Base-by-base conservation (phyloP, 2,329 filamentous ascomycete species). In the Monosporascus sp. region DNA sequence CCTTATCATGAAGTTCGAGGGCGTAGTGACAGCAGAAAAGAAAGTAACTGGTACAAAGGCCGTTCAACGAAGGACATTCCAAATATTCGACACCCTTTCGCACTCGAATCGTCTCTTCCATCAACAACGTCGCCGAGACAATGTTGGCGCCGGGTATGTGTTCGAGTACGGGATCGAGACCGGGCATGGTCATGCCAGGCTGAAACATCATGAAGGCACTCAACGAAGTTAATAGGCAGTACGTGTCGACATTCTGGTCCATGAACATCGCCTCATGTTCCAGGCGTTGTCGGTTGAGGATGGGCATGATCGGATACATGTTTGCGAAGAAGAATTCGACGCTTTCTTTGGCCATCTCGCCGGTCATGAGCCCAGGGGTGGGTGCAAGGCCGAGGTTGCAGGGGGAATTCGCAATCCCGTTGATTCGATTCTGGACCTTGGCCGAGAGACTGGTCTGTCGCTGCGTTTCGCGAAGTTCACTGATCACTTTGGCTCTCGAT, bases 31-130 rank as follows among this genome's bases (percentile, higher is more conserved):
- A 86, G 38, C 82, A 86, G 62, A 90, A 91, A 26, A 93, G 68
- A 67, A 93, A 91, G 69, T 89, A 91, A 51, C 86, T 91, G n/a
- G 87, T 90, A 54, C 85, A 83, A 14, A 90, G 68, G 45, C 75
- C 80, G 61, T 83, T 82, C 54, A 81, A 68, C 8, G 75, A 81
- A 7, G 83, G 78, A 16, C 72, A 72, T 50, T 83, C 81, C 34
- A 81, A 73, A 57, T 84, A 83, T 55, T 87, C 83, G 58, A 79
- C 81, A 22, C 80, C 79, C 64, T 84, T 85, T 52, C 84, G 78
- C 5, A 86, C 83, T n/a, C 82, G 77, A 17, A 85, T 66, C 1
- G 81, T 78, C 68, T 91, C 88, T 48, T 88, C 83, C 58, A 91
- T 74, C 48, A 91, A 73, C 40, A 87, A 71, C 50, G 84, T 83